Evolutionary conservation across 176 grass and related monocot species (phyloP).

Genomic region (sorghum (Sorghum bicolor)): DNA sequence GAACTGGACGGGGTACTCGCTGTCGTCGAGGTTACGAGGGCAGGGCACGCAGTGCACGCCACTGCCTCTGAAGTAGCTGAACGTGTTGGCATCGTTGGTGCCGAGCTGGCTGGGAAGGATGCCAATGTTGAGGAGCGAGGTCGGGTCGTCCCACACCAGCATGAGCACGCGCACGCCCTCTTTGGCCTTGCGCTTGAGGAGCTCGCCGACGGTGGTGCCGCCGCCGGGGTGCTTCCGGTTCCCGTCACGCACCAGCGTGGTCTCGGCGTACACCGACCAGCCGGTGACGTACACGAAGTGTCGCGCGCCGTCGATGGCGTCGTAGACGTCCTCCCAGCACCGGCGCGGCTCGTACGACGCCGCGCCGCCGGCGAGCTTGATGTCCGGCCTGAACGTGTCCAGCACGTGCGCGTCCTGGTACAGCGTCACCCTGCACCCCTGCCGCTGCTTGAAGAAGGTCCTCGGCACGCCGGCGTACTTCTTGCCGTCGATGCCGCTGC

Average conservation of each 20-base stretch:
- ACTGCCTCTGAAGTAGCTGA: background rate
- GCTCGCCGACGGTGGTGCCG: background rate
- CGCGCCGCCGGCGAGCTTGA: background rate
- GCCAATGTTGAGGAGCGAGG: background rate
- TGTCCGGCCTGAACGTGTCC: background rate
- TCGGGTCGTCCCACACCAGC: background rate
- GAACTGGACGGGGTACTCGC: background rate
- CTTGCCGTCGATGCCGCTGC: background rate
- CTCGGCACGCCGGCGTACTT: background rate
- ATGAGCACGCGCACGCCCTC: background rate
- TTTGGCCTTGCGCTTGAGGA: background rate
- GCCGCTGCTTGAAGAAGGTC: background rate
- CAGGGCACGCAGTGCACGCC: background rate
- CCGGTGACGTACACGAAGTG: background rate
- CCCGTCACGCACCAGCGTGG: background rate
- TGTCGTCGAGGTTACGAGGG: background rate
- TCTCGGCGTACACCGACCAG: background rate
- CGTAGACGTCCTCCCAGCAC: background rate
- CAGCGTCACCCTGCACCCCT: background rate
- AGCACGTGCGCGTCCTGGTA: background rate
- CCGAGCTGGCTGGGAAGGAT: rapidly evolving
- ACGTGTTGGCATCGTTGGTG: background rate
- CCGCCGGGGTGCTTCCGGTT: background rate
- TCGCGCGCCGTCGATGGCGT: background rate
- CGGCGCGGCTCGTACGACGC: background rate